Evolutionary conservation across 768 basidiomycete genomes (phyloP).

Genomic region (Pilatotrama ljubarskyi): DNA sequence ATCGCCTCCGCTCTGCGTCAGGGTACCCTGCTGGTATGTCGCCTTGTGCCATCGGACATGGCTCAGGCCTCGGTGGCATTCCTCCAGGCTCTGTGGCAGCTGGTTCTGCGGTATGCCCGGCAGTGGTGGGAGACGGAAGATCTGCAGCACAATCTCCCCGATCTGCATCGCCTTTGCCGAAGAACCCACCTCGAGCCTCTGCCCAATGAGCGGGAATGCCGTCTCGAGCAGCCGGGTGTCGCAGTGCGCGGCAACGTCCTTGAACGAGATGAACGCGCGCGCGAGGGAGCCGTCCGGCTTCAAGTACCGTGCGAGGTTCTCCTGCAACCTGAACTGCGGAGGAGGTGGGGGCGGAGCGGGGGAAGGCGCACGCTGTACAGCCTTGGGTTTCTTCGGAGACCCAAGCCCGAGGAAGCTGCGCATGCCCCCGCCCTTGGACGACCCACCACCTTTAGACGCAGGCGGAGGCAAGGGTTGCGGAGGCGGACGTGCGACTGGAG

Average conservation of each 20-base stretch:
- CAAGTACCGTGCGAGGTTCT: constrained; percentile 81
- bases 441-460: constrained; percentile 44
- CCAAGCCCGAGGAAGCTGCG: constrained; percentile 69
- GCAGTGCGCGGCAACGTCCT: constrained; percentile 79
- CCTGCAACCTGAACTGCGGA: constrained; percentile 49
- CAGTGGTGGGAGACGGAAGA: constrained; percentile 87
- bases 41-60: constrained; percentile 94
- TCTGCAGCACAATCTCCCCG: constrained; percentile 86
- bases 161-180: constrained; percentile 68
- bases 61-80: constrained; percentile 84
- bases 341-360: constrained; percentile 38
- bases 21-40: constrained; percentile 87
- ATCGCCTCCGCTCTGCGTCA: constrained; percentile 94
- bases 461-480: constrained; percentile 44
- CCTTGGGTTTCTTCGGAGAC: constrained; percentile 62
- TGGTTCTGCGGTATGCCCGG: constrained; percentile 78
- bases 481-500: constrained; percentile 38
- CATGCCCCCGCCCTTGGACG: constrained; percentile 53
- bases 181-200: constrained; percentile 57
- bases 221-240: constrained; percentile 86
- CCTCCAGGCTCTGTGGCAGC: constrained; percentile 90
- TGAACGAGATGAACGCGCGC: constrained; percentile 85
- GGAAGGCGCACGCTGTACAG: constrained; percentile 33
- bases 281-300: constrained; percentile 87
- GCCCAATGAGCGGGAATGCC: constrained; percentile 77